Conservation (phyloP, 2,329 filamentous ascomycete species). For the Rhynchosporium agropyri region DNA sequence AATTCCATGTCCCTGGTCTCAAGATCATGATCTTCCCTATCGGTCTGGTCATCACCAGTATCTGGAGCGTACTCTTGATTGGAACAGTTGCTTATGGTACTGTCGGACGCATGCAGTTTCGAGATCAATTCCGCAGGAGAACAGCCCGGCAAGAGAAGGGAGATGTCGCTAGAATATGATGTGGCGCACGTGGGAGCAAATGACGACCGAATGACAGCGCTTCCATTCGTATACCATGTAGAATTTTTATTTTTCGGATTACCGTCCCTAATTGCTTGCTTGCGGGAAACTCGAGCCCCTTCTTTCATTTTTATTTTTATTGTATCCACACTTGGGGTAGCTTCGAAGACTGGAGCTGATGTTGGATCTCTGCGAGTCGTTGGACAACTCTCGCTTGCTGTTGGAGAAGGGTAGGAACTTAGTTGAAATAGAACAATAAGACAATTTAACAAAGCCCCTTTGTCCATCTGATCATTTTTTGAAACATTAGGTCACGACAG, state of each 20-base stretch:
- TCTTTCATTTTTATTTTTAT: not conserved
- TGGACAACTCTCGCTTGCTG: not conserved
- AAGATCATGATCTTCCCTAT: conserved; percentile 70
- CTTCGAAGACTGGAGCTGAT: not conserved
- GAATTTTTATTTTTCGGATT: conserved; percentile 1
- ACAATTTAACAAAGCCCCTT: conserved; percentile 14
- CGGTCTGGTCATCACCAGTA: conserved; percentile 65
- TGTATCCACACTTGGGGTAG: conserved; percentile 1
- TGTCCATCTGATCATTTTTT: not conserved
- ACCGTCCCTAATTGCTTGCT: conserved; percentile 6
- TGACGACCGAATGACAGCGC: conserved; percentile 14
- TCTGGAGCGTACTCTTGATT: conserved; percentile 63
- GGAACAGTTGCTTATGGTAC: conserved; percentile 66
- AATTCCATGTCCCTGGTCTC: conserved; percentile 71
- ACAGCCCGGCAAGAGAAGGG: conserved; percentile 49
- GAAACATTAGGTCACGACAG: not conserved
- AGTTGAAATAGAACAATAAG: not conserved
- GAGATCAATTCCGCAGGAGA: conserved; percentile 62
- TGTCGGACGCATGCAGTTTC: conserved; percentile 65
- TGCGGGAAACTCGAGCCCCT: conserved; percentile 9
- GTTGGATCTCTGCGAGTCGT: not conserved
- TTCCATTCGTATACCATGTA: conserved; percentile 15
- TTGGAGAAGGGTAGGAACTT: not conserved
- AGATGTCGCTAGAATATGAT: conserved; percentile 35
- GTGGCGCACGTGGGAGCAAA: conserved; percentile 2